Conservation (phyloP, 2,329 filamentous ascomycete genomes). For the Neopestalotiopsis rosae region DNA sequence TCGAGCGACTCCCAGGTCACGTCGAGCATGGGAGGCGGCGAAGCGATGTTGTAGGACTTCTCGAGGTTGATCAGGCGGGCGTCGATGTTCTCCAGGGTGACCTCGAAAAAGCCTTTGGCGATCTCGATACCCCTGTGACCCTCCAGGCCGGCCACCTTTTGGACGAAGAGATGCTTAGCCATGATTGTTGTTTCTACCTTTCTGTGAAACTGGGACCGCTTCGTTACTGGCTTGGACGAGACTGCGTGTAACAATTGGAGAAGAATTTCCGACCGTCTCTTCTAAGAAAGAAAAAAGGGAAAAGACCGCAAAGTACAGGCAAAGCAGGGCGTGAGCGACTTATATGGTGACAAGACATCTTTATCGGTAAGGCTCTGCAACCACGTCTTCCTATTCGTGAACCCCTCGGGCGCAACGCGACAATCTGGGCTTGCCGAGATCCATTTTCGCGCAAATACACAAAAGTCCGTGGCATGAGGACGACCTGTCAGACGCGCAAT, state of each 20-base stretch:
- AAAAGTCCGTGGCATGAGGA: not conserved
- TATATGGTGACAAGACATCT: not conserved
- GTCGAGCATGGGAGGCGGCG: slow-evolving; percentile 8
- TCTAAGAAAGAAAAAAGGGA: not conserved
- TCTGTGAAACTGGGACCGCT: not conserved
- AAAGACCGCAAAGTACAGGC: not conserved
- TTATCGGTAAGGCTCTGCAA: not conserved
- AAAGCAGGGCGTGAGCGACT: not conserved
- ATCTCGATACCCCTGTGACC: not conserved
- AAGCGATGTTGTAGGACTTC: not conserved
- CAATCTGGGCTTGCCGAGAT: not conserved
- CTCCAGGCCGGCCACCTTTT: not conserved
- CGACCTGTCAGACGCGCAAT: not conserved
- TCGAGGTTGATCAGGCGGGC: not conserved
- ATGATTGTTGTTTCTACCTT: not conserved
- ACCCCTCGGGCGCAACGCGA: too few species aligned
- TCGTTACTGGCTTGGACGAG: not conserved
- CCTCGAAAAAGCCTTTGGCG: not conserved
- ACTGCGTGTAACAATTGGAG: not conserved
- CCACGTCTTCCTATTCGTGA: not conserved
- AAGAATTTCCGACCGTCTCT: not conserved
- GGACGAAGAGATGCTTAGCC: slow-evolving; percentile 2
- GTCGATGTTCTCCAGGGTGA: not conserved
- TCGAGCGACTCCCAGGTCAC: slow-evolving; percentile 7
- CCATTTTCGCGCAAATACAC: not conserved